A percentile compares a stretch with the other conserved stretches of the same genome.
Conservation (phyloP, 2,329 filamentous ascomycete species). For the Fusarium compactum region DNA sequence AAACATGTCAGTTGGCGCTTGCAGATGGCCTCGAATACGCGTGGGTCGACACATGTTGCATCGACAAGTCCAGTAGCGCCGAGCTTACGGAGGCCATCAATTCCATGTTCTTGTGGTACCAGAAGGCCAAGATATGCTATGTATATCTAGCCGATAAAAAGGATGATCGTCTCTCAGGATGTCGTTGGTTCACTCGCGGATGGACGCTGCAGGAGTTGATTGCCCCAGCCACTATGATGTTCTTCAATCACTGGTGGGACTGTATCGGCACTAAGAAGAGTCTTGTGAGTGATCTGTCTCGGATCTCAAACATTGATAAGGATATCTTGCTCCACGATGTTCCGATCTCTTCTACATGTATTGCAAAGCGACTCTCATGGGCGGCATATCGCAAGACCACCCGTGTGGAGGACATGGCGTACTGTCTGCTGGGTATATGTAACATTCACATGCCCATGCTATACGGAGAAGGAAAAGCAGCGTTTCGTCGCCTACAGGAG, state of each 20-base stretch:
- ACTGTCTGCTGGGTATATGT: slow-evolving; percentile 16
- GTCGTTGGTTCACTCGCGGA: slow-evolving; percentile 11
- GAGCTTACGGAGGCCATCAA: background rate
- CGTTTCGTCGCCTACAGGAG: slow-evolving; percentile 20
- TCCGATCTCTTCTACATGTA: background rate
- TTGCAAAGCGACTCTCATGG: slow-evolving; percentile 22
- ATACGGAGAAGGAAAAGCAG: slow-evolving; percentile 11
- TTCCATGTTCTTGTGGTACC: background rate
- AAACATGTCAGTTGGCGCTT: background rate
- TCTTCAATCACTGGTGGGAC: background rate
- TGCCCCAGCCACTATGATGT: background rate
- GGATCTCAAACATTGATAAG: background rate
- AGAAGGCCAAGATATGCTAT: background rate
- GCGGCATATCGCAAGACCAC: slow-evolving; percentile 11
- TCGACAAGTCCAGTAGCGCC: slow-evolving; percentile 1
- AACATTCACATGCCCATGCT: slow-evolving; percentile 25
- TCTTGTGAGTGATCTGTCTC: background rate
- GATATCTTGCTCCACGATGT: fast-evolving
- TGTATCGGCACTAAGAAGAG: background rate
- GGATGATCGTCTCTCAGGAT: background rate
- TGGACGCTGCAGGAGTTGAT: slow-evolving; percentile 22
- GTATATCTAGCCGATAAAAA: background rate
- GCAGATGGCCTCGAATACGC: background rate
- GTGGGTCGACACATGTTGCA: background rate
- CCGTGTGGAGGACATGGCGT: slow-evolving; percentile 14